Evolutionary conservation across 345 rosid genomes (phyloP).

Genomic region (Erodium maritimum): DNA sequence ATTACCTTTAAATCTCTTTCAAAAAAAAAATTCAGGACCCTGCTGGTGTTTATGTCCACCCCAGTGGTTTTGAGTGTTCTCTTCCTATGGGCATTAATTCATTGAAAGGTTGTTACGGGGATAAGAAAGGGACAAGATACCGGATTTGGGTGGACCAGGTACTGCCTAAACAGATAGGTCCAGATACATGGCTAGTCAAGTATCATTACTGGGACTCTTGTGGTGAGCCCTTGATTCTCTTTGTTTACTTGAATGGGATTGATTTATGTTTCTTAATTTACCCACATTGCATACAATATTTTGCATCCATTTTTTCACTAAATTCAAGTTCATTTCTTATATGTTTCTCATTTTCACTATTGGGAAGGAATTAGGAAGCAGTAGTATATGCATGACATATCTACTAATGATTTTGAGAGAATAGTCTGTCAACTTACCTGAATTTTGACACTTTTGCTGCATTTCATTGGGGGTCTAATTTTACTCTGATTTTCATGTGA

Average conservation of each 20-base stretch:
- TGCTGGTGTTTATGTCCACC: conserved; percentile 44
- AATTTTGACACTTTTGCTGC: neutral
- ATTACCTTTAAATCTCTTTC: neutral
- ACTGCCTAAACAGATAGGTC: conserved; percentile 35
- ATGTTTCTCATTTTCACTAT: neutral
- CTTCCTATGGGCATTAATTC: conserved; percentile 39
- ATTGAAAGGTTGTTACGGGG: conserved; percentile 50
- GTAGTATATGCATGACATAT: too few relatives aligned
- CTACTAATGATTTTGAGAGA: neutral
- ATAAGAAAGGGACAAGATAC: conserved; percentile 59
- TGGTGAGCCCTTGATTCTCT: conserved; percentile 31
- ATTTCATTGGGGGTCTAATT: neutral
- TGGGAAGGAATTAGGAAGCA: neutral
- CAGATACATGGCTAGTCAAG: conserved; percentile 64
- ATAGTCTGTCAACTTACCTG: neutral
- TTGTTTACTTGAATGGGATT: neutral
- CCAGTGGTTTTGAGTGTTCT: conserved; percentile 58
- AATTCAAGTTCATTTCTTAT: neutral
- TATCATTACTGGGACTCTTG: conserved; percentile 62
- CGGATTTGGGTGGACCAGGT: conserved; percentile 81
- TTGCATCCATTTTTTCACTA: too few relatives aligned
- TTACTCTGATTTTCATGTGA: neutral
- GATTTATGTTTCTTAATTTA: neutral
- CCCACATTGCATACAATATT: neutral
- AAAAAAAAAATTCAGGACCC: conserved; percentile 33